These are phyloP conservation scores for Cladosporium colombiae DNA, from an alignment of 2,329 filamentous ascomycete species.

Conservation along the genomic window DNA sequence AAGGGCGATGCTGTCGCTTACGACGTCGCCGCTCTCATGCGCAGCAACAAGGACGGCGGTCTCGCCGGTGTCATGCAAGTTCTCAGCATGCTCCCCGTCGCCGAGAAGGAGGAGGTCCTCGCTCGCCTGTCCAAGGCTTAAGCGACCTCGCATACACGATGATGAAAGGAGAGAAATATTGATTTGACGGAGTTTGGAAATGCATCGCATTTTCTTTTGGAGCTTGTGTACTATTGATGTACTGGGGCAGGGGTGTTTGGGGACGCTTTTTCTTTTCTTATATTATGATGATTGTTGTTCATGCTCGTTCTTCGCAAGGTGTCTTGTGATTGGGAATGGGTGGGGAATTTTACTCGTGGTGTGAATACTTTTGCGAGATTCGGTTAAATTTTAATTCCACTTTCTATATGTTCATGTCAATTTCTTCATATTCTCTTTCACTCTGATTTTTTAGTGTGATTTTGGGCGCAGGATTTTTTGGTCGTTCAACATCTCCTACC, in stretches of 20 bases:
- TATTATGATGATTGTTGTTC: slow-evolving; percentile 1
- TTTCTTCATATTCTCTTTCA: not conserved
- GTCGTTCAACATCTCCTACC: not conserved
- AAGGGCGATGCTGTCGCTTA: slow-evolving; percentile 72
- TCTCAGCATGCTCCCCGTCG: slow-evolving; percentile 80
- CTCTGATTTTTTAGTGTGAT: not conserved
- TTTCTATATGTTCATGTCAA: not conserved
- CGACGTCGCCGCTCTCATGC: slow-evolving; percentile 69
- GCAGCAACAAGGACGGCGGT: slow-evolving; percentile 66
- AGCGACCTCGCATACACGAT: slow-evolving; percentile 9
- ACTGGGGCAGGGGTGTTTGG: not conserved
- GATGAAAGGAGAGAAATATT: not conserved
- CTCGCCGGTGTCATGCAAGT: slow-evolving; percentile 86
- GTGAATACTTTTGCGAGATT: not conserved
- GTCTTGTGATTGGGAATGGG: slow-evolving; percentile 8
- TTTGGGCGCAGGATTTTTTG: not conserved
- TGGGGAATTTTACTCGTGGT: not conserved
- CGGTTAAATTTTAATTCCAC: not conserved
- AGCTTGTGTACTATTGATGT: not conserved
- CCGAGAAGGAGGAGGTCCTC: slow-evolving; percentile 83
- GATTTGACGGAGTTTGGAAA: not conserved
- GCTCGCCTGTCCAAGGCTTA: slow-evolving; percentile 52
- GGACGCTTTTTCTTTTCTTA: not conserved
- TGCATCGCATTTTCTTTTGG: not conserved
- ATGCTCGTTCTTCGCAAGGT: slow-evolving; percentile 12